Evolutionary conservation across 495 filamentous ascomycete species (phyloP), one percentile per base, ranked within the genome.

Genomic region (Penicillium waksmanii): DNA sequence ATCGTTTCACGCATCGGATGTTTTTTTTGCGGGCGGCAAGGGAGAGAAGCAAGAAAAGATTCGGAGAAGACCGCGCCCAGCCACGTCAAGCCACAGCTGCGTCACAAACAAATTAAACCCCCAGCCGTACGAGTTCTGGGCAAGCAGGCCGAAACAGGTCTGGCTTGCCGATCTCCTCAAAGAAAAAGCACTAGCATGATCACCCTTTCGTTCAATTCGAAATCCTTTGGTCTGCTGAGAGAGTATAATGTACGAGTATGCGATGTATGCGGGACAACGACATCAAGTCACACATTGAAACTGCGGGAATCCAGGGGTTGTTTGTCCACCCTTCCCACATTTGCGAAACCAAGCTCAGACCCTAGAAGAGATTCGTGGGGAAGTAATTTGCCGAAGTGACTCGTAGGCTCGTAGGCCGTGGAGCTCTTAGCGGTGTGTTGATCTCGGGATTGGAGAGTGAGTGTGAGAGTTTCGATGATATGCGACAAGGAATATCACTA

Each of bases 301-400:
- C 42, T 48, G 46, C 21, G 42, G 53, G 60, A 54, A 62, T 57
- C 54, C 50, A 62, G 60, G 60, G 60, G 36, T 38, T 38, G 36
- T 38, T 36, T 38, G 36, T n/a, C 36, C 36, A 38, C 36, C 10
- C 5, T 36, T 13, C 13, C 34, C 34, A 10, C 34, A 9, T 36
- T 36, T 36, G 23, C 23, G 23, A 23, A 23, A 23, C 3, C 23
- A 44, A 44, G 40, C 40, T 44, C 17, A 3, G 40, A 15, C 40
- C 40, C 23, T 23, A 23, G n/a, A 42, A 42, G 13, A 42, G 13
- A 13, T 48, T 27, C 46, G 21, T 48, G 46, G 46, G 46, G 46
- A 23, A 48, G 7, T 4, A 31, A 25, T 48, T 48, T 48, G 12
- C 46, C 46, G 46, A 48, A 9, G 23, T 48, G 46, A 27, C 15